Conservation (phyloP, 2,329 filamentous ascomycete genomes). For the Pezicula carpinea region DNA sequence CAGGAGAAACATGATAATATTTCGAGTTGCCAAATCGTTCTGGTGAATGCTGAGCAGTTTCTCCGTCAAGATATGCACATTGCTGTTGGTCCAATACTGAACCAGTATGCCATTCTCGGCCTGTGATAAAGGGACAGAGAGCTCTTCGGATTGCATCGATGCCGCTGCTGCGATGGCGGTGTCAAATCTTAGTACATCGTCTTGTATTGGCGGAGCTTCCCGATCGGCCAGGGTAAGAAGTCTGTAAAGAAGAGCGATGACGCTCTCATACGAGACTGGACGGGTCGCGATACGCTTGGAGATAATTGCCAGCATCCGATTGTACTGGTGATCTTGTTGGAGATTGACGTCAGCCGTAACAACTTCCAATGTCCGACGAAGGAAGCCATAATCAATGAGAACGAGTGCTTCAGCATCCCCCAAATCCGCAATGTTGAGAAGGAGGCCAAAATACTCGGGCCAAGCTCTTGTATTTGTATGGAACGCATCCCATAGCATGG, state of each 20-base stretch:
- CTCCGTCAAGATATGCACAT: constrained; percentile 52
- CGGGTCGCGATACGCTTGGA: constrained; percentile 44
- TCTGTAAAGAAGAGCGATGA: constrained; percentile 45
- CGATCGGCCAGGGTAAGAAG: constrained; percentile 24
- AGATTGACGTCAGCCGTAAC: constrained; percentile 26
- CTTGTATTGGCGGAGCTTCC: constrained; percentile 29
- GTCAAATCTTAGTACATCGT: constrained; percentile 36
- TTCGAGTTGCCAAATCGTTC: constrained; percentile 44
- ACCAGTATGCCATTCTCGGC: constrained; percentile 43
- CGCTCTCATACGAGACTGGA: constrained; percentile 48
- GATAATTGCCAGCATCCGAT: constrained; percentile 47
- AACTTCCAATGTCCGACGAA: constrained; percentile 40
- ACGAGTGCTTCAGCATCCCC: constrained; percentile 53
- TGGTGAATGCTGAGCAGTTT: constrained; percentile 62
- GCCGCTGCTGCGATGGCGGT: constrained; percentile 15
- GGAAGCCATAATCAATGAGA: constrained; percentile 57
- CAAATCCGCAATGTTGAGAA: constrained; percentile 60
- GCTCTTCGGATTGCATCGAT: constrained; percentile 24
- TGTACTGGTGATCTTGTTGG: constrained; percentile 41
- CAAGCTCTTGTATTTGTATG: constrained; percentile 61
- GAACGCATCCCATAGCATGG: constrained; percentile 57
- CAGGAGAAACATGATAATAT: constrained; percentile 55
- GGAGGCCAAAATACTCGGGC: constrained; percentile 72
- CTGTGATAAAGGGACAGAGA: constrained; percentile 38
- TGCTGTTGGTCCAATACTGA: constrained; percentile 34